Conservation (phyloP, 176 grass and related monocot genomes). For the Oryza meridionalis region DNA sequence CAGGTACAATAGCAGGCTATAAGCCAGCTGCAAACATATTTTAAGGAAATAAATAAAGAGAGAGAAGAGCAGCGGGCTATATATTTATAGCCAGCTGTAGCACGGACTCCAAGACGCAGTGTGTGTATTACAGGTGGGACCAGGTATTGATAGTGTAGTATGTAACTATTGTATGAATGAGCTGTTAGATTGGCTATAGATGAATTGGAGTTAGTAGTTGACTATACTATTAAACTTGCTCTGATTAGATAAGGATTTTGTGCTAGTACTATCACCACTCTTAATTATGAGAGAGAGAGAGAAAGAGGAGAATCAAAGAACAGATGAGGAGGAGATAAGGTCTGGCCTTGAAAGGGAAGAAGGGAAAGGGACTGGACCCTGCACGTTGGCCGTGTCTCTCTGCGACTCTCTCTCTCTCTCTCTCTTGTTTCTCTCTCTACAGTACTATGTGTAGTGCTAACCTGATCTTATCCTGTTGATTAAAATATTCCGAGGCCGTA, state of each 20-base stretch:
- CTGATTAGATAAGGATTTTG: background rate
- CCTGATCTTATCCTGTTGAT: slow-evolving; percentile 40
- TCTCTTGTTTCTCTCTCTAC: background rate
- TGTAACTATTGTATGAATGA: no score
- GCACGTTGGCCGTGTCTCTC: background rate
- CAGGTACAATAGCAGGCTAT: no score
- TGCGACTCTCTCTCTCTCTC: background rate
- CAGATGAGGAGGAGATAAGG: slow-evolving; percentile 28
- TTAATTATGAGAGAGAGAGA: background rate
- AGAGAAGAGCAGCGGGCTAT: no score
- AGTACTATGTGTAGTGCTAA: background rate
- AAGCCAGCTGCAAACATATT: no score
- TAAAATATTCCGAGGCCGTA: background rate
- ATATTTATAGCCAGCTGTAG: no score
- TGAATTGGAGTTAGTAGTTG: no score
- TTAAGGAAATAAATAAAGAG: no score
- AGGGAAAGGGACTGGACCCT: background rate
- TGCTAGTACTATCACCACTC: background rate
- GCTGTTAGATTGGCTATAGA: no score
- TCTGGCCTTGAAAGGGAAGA: background rate
- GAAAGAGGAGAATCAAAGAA: background rate
- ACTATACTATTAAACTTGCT: no score
- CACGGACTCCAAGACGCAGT: no score
- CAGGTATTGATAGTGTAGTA: no score
- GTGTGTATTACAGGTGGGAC: no score